Evolutionary conservation across 2,329 filamentous ascomycete genomes (phyloP).

Genomic region (Colletotrichum chlorophyti): DNA sequence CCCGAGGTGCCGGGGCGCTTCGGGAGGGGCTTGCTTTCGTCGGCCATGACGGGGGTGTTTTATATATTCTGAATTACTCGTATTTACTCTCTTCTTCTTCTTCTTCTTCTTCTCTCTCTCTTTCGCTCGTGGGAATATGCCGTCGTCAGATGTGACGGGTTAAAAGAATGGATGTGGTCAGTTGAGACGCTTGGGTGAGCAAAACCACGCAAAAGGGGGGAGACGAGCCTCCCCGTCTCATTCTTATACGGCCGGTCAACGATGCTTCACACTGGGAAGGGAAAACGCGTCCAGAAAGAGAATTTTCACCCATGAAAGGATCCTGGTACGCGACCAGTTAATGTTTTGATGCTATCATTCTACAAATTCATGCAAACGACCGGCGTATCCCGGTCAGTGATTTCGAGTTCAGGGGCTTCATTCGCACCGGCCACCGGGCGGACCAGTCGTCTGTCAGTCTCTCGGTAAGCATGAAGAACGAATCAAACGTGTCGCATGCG

Average conservation of each 20-base stretch:
- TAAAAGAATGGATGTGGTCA: slow-evolving; percentile 21
- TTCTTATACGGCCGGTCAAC: slow-evolving; percentile 16
- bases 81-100: too few relatives aligned
- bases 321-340: slow-evolving; percentile 4
- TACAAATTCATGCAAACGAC: slow-evolving; percentile 31
- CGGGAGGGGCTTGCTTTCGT: slow-evolving; percentile 35
- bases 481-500: slow-evolving; percentile 28
- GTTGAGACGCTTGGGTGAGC: slow-evolving; percentile 11
- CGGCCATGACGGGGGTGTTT: slow-evolving; percentile 4
- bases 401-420: slow-evolving; percentile 13
- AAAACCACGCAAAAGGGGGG: slow-evolving; percentile 5
- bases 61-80: too few relatives aligned
- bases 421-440: neutral
- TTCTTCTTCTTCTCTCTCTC: neutral
- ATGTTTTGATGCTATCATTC: slow-evolving; percentile 29
- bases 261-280: neutral
- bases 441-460: neutral
- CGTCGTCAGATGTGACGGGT: neutral
- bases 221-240: neutral
- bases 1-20: slow-evolving; percentile 49
- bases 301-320: slow-evolving; percentile 20
- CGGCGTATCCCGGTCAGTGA: slow-evolving; percentile 22
- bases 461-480: slow-evolving; percentile 12
- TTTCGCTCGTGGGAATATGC: neutral
- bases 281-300: neutral